phyloP scores from a whole-genome alignment of 1,284 basidiomycete species.

The Ganoderma multipileum region DNA sequence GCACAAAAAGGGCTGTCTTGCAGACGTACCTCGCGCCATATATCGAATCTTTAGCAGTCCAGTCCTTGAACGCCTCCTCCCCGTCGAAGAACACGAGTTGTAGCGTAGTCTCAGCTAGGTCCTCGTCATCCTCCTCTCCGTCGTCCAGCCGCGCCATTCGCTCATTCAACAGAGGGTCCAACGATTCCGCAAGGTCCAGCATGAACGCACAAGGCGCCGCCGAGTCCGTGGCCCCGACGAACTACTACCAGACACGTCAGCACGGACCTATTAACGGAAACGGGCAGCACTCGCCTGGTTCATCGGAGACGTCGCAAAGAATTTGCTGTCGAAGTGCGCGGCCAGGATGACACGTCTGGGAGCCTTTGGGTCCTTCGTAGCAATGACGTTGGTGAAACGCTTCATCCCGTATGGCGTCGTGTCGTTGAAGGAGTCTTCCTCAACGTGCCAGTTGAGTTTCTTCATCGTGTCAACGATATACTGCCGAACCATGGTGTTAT shows the following conservation, averaged over 20 bases:
- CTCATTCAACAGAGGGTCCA: constrained; percentile 74
- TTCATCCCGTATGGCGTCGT: constrained; percentile 87
- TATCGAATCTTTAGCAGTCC: constrained; percentile 91
- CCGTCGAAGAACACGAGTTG: constrained; percentile 99
- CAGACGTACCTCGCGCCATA: constrained; percentile 86
- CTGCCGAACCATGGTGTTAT: constrained; percentile 80
- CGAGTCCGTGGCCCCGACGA: constrained; percentile 97
- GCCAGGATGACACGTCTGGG: constrained; percentile 84
- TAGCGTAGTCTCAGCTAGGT: constrained; percentile 82
- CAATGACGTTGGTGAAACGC: constrained; percentile 90
- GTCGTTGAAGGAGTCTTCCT: constrained; percentile 81
- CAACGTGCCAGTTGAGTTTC: constrained; percentile 84
- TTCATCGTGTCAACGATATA: constrained; percentile 78
- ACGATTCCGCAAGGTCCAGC: constrained; percentile 85
- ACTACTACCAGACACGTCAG: constrained; percentile 55
- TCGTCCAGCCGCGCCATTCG: constrained; percentile 64
- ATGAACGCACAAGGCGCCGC: constrained; percentile 96
- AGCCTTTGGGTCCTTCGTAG: constrained; percentile 92
- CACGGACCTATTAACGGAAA: neutral
- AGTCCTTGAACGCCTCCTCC: constrained; percentile 93
- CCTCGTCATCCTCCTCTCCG: constrained; percentile 74
- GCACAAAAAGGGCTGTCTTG: neutral
- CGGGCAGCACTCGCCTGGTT: constrained; percentile 63
- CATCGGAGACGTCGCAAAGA: constrained; percentile 72
- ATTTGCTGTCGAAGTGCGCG: constrained; percentile 98